A percentile compares a stretch with the other conserved stretches of the same genome.
Conservation (phyloP, 805 yeast species). For the Hanseniaspora guilliermondii region DNA sequence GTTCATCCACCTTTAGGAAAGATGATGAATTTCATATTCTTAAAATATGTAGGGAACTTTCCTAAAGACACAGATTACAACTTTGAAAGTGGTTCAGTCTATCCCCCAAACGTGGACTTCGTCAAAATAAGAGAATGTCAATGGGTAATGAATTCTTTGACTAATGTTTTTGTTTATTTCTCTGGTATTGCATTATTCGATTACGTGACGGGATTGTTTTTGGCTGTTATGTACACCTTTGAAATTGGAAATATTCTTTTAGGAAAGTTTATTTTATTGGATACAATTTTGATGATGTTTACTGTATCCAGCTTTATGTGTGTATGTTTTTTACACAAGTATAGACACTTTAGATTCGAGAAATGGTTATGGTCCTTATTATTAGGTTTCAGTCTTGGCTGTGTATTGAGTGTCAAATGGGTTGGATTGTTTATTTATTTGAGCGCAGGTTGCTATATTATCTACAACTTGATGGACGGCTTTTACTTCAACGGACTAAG, state of each 20-base stretch:
- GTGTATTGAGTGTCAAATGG: constrained; percentile 79
- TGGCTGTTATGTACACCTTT: constrained; percentile 65
- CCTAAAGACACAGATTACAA: constrained; percentile 53
- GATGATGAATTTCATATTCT: constrained; percentile 41
- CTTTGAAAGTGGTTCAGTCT: constrained; percentile 69
- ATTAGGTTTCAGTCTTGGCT: constrained; percentile 61
- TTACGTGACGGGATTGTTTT: constrained; percentile 17
- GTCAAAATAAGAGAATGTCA: constrained; percentile 81
- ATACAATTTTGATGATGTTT: constrained; percentile 81
- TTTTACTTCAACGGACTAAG: constrained; percentile 59
- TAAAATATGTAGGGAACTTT: constrained; percentile 8
- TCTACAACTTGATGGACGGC: constrained; percentile 36
- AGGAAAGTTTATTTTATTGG: constrained; percentile 80
- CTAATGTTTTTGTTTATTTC: constrained; percentile 78
- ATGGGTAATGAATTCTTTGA: constrained; percentile 67
- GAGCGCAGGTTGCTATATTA: constrained; percentile 46
- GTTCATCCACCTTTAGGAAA: constrained; percentile 97
- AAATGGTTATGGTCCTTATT: constrained; percentile 59
- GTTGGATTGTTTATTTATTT: constrained; percentile 62
- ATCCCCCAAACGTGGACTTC: constrained; percentile 67
- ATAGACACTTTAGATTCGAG: constrained; percentile 45
- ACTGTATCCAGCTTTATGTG: constrained; percentile 39
- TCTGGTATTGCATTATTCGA: constrained; percentile 73
- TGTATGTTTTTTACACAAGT: constrained; percentile 51
- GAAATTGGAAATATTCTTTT: constrained; percentile 77